These are phyloP conservation scores for Jaltomata sinuosa DNA, from an alignment of 257 asterid species.

Conservation along the genomic window DNA sequence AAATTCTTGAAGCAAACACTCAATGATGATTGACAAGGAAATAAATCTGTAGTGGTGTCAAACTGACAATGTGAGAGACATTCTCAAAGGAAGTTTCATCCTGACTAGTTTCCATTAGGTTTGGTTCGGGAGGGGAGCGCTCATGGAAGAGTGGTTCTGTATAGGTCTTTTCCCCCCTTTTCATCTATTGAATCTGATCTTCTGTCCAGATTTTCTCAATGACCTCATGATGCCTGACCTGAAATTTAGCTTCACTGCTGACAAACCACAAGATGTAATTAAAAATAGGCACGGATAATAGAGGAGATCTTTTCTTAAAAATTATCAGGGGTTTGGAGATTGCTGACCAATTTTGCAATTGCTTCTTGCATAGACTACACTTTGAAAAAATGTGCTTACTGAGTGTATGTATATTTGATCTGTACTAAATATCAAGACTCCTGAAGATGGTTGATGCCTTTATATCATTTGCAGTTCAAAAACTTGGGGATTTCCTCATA, in stretches of 20 bases:
- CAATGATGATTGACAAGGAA: neutral
- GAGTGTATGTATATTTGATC: no score
- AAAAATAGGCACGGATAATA: neutral
- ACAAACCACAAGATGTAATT: neutral
- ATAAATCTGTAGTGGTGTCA: neutral
- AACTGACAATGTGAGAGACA: neutral
- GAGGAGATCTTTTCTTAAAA: neutral
- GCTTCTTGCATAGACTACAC: neutral
- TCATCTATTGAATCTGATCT: no score
- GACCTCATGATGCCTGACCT: neutral
- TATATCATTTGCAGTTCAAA: no score
- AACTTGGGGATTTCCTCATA: no score
- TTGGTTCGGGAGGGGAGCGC: neutral
- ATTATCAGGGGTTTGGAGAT: neutral
- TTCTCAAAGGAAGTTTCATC: neutral
- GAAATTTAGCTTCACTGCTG: neutral
- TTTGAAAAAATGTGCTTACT: neutral
- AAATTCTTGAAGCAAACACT: neutral
- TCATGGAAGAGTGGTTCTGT: neutral
- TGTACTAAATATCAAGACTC: no score
- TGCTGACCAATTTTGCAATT: neutral
- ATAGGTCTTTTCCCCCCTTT: neutral
- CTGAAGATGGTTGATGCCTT: no score
- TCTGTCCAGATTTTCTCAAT: neutral
- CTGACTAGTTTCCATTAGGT: neutral